Evolutionary conservation across 1,284 basidiomycete species (phyloP).

Genomic region (Sporisorium graminicola): DNA sequence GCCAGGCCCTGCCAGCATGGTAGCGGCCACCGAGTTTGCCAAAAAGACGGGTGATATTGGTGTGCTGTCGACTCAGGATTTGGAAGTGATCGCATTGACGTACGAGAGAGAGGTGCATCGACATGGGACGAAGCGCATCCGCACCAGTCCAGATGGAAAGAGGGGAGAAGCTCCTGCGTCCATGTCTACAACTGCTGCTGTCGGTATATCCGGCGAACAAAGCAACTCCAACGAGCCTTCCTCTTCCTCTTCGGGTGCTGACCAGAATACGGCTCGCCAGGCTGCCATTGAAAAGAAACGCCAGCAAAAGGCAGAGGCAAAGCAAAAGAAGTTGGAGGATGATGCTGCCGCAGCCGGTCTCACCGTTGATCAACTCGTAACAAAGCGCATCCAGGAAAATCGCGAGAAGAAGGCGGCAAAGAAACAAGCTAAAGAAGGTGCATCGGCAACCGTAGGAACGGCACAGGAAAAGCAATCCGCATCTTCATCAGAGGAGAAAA

Average conservation of each 20-base stretch:
- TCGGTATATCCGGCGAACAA: slow-evolving; percentile 14
- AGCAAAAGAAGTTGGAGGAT: slow-evolving; percentile 37
- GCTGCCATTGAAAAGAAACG: slow-evolving; percentile 49
- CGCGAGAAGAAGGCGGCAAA: slow-evolving; percentile 46
- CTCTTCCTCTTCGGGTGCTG: slow-evolving; percentile 7
- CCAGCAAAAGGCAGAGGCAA: slow-evolving; percentile 36
- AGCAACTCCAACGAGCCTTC: slow-evolving; percentile 24
- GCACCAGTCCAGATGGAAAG: slow-evolving; percentile 71
- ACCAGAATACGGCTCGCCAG: slow-evolving; percentile 27
- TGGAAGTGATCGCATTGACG: slow-evolving; percentile 90
- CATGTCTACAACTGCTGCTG: slow-evolving; percentile 1
- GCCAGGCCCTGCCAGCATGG: slow-evolving; percentile 60
- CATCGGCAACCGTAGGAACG: slow-evolving; percentile 10
- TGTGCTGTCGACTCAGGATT: slow-evolving; percentile 90
- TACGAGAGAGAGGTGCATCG: slow-evolving; percentile 79
- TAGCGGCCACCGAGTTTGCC: slow-evolving; percentile 85
- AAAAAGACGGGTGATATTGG: slow-evolving; percentile 97
- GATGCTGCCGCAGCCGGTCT: slow-evolving; percentile 33
- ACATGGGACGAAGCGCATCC: slow-evolving; percentile 73
- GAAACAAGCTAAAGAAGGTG: slow-evolving; percentile 34
- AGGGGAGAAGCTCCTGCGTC: slow-evolving; percentile 37
- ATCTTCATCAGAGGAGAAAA: neutral
- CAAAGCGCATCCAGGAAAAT: slow-evolving; percentile 36
- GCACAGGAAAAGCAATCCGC: slow-evolving; percentile 1
- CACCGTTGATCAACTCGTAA: slow-evolving; percentile 37